Conservation (phyloP, 129 eudicot species). For the Silybum marianum region DNA sequence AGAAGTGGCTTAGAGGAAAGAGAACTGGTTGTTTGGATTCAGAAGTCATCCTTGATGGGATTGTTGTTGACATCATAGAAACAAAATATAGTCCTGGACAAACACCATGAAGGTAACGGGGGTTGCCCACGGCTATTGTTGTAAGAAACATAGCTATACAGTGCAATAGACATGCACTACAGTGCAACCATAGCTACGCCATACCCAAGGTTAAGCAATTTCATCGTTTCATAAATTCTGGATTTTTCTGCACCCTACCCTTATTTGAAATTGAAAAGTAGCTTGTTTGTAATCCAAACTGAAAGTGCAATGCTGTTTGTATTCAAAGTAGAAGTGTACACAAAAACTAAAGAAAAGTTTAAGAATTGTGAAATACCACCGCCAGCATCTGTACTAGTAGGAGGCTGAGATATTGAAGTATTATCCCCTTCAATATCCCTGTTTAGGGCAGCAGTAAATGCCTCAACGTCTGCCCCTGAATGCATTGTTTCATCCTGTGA, state of each 20-base stretch:
- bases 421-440: constrained; percentile 87
- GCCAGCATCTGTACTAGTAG: constrained; percentile 39
- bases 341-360: background rate
- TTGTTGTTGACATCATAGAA: background rate
- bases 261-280: background rate
- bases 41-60: background rate
- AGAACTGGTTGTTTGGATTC: background rate
- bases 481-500: constrained; percentile 95
- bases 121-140: background rate
- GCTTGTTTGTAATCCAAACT: constrained; percentile 8
- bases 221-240: background rate
- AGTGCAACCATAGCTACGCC: no score
- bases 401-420: constrained; percentile 51
- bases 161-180: background rate
- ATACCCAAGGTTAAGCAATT: background rate
- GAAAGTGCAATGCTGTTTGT: background rate
- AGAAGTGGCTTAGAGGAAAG: background rate
- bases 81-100: background rate
- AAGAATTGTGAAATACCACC: constrained; percentile 30
- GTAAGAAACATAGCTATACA: background rate
- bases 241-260: background rate
- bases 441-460: constrained; percentile 87
- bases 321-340: background rate
- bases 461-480: constrained; percentile 94
- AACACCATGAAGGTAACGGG: background rate